Conservation (phyloP, 805 yeast species). For the fission yeast (Schizosaccharomyces pombe) region DNA sequence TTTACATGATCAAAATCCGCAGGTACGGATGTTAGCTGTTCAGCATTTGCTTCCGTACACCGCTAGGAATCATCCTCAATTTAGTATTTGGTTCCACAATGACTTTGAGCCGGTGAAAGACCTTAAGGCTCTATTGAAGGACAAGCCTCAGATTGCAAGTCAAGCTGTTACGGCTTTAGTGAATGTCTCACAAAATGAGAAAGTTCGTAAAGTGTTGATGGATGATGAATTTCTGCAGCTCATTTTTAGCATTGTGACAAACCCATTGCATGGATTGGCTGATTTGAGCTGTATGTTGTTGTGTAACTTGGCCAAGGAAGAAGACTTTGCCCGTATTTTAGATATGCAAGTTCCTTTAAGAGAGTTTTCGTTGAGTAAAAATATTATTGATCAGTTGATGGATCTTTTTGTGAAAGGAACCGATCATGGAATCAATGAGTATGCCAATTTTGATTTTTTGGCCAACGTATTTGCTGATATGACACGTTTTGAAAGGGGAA, state of each 20-base stretch:
- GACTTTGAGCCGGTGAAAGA: slow-evolving; percentile 50
- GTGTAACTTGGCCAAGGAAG: slow-evolving; percentile 66
- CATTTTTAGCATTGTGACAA: slow-evolving; percentile 14
- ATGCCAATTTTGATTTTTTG: slow-evolving; percentile 59
- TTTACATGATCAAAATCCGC: slow-evolving; percentile 52
- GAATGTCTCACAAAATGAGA: slow-evolving; percentile 51
- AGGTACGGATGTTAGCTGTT: slow-evolving; percentile 59
- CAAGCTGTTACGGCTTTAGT: slow-evolving; percentile 47
- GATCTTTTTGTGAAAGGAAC: slow-evolving; percentile 74
- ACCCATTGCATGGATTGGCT: slow-evolving; percentile 18
- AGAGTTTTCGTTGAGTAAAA: slow-evolving; percentile 12
- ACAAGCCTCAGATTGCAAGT: slow-evolving; percentile 12
- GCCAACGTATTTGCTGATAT: slow-evolving; percentile 77
- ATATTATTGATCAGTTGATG: slow-evolving; percentile 51
- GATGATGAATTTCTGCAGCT: slow-evolving; percentile 30
- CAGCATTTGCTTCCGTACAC: slow-evolving; percentile 45
- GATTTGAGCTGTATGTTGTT: slow-evolving; percentile 66
- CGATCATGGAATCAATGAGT: slow-evolving; percentile 44
- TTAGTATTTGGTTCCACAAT: slow-evolving; percentile 42
- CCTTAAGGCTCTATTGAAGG: slow-evolving; percentile 35
- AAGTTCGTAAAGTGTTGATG: slow-evolving; percentile 40
- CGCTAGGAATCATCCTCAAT: slow-evolving; percentile 34
- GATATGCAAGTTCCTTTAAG: slow-evolving; percentile 5
- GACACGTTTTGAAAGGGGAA: slow-evolving; percentile 35
- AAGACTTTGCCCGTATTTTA: slow-evolving; percentile 20